Base-by-base conservation (phyloP, 1,139 yeast genomes). In the Candida glucosophila region DNA sequence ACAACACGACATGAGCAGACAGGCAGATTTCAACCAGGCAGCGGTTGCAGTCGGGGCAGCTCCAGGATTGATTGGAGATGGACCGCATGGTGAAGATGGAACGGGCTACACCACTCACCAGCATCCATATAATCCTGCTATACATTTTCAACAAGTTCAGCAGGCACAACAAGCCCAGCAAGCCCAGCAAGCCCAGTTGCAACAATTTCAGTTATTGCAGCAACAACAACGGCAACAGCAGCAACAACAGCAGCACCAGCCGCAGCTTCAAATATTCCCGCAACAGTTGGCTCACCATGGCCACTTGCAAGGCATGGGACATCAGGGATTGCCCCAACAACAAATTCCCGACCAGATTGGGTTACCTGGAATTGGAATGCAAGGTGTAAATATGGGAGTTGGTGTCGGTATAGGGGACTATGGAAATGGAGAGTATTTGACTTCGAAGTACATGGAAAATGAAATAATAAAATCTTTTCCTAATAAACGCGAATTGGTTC, bases 391-490 rank as follows among this genome's bases (percentile, higher is more conserved):
- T n/a, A n/a, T n/a, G n/a, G n/a, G n/a, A n/a, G n/a, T n/a, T n/a
- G n/a, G n/a, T n/a, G n/a, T n/a, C n/a, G n/a, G n/a, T n/a, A n/a
- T n/a, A n/a, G 23, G 21, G 13, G 36, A 34, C 15, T 35, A 23
- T 28, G 40, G 41, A 24, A 33, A 36, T 5, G 27, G 32, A 12
- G 40, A 36, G 16, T 40, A 36, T 21, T 36, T 44, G 18, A 40
- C 41, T 14, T 56, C 63, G 8, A 43, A 56, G 31, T 64, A 46
- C 37, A 48, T 53, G 27, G 70, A 64, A 34, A 62, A 62, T 35
- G 70, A 63, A 37, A 58, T 64, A 26, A 63, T 65, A 44, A 60
- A 61, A 44, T 60, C 69, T 4, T 65, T 65, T 37, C 42, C 55
- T 14, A 50, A 53, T 39, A 65, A 64, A 44, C 48, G 47, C 16